Base-by-base conservation (phyloP, 2,329 filamentous ascomycete genomes). In the Chrysoporthe puriensis region DNA sequence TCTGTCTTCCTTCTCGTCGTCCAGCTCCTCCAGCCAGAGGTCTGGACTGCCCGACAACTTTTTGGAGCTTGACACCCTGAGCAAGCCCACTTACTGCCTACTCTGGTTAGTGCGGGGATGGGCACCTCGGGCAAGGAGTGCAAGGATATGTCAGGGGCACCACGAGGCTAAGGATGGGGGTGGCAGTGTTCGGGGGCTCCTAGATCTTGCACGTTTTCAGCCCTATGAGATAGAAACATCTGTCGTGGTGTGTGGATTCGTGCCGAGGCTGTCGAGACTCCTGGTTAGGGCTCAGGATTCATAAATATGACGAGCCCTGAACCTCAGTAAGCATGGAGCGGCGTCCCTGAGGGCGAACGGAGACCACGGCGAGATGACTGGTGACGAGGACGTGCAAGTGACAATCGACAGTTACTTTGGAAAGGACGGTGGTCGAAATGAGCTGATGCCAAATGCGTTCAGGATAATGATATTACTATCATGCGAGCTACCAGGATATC, bases 181-280 rank as follows among this genome's bases (percentile, higher is more conserved):
- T 69, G 68, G 68, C 68, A 69, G 68, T 69, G 68, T 58, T 61
- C 52, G 59, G 54, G 44, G 59, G 63, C 48, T 66, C 40, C 67
- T 66, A 40, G 46, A 66, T 62, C 54, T 66, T 13, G 43, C 48
- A 60, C 61, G 57, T 65, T 63, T 64, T 68, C 68, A 65, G 68
- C 68, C 68, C 65, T 69, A 64, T 9, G 16, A 50, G 26, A 8
- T 60, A 3, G 11, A 48, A 59, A 57, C 26, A n/a, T 7, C 32
- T 44, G 9, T 11, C 36, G 18, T 57, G 26, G 7, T n/a, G 40
- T 44, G 42, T 42, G 57, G 18, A 1, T 46, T 21, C 9, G 32
- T 32, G 58, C 26, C 21, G 58, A 44, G 48, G 8, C 9, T 48
- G 42, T 48, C 58, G 48, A 14, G n/a, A 40, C 5, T 9, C 6